These are phyloP conservation scores for Arthrobotrys sphaeroides DNA, from an alignment of 2,329 filamentous ascomycete genomes.

Conservation along the genomic window DNA sequence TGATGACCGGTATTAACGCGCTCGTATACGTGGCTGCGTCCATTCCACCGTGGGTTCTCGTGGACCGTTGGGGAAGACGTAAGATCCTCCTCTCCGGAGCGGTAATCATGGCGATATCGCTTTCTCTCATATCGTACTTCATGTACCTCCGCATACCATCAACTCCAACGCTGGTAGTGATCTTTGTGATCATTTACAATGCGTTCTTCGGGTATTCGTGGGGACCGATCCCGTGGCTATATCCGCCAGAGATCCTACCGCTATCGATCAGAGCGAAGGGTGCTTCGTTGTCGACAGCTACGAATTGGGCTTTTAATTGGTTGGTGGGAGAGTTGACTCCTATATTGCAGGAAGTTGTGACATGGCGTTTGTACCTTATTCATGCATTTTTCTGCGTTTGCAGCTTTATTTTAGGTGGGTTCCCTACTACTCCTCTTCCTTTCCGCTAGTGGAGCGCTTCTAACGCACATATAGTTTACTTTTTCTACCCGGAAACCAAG, in stretches of 20 bases:
- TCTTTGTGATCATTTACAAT: constrained; percentile 98
- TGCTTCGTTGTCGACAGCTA: constrained; percentile 91
- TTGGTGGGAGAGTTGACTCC: constrained; percentile 95
- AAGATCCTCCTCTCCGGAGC: constrained; percentile 90
- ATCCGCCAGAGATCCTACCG: constrained; percentile 97
- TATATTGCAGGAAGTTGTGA: constrained; percentile 87
- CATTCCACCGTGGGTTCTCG: constrained; percentile 95
- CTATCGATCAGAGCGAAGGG: constrained; percentile 97
- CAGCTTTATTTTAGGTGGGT: constrained; percentile 94
- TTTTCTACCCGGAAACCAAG: constrained; percentile 95
- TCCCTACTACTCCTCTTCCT: not conserved
- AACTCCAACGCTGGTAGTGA: constrained; percentile 85
- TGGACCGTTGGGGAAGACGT: constrained; percentile 89
- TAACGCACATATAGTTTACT: constrained; percentile 75
- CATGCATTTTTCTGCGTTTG: constrained; percentile 96
- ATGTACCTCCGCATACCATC: constrained; percentile 82
- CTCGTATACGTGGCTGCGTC: constrained; percentile 91
- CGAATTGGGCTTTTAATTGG: constrained; percentile 99
- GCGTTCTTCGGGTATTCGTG: constrained; percentile 96
- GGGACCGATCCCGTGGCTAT: constrained; percentile 97
- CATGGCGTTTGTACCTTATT: constrained; percentile 91
- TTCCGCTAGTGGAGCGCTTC: constrained; percentile 29
- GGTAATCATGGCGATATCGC: constrained; percentile 84
- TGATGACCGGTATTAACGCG: constrained; percentile 97
- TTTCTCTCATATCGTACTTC: constrained; percentile 93